Evolutionary conservation across 2,329 filamentous ascomycete genomes (phyloP), one percentile per base, ranked within the genome.

Genomic region (Aspergillus melleus): DNA sequence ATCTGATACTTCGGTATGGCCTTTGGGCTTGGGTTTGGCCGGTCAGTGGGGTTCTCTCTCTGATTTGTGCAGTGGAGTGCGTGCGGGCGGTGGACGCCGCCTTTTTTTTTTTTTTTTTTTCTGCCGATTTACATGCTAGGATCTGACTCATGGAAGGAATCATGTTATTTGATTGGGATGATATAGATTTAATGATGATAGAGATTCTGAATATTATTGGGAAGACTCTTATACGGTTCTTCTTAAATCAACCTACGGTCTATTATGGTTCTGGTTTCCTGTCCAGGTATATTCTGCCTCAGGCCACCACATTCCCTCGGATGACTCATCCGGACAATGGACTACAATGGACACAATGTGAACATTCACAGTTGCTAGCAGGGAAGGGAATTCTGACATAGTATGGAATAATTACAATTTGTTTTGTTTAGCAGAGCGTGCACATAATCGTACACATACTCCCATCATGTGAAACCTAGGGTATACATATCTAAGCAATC

Each of bases 11-110:
- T 53, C 55, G 52, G 57, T 60, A 49, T 60, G 59, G 60, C 46
- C 58, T 60, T 52, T 60, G 59, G 60, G 51, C 58, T 54, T 58
- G 44, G 44, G 44, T 47, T 70, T 63, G 64, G 65, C 64, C 57
- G 62, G 59, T 64, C 68, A 68, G 70, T 68, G 67, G 68, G 68
- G 70, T 72, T 47, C 49, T 56, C 49, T 47, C 49, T 71, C 68
- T 69, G 64, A 65, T 73, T 72, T 74, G 72, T 74, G 73, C 70
- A 73, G 72, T 74, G 71, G 72, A 73, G 68, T 70, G 68, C 64
- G 68, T 67, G 67, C 65, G 66, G 70, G 72, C 72, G 72, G 72
- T 73, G 69, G 58, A 44, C 57, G 49, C 49, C 49, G 59, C 56
- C 66, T 64, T 60, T 55, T 53, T 60, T 56, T 54, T 16, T 54